Evolutionary conservation across 108 stramenopile species (phyloP).

Genomic region (Nannochloropsis gaditana): DNA sequence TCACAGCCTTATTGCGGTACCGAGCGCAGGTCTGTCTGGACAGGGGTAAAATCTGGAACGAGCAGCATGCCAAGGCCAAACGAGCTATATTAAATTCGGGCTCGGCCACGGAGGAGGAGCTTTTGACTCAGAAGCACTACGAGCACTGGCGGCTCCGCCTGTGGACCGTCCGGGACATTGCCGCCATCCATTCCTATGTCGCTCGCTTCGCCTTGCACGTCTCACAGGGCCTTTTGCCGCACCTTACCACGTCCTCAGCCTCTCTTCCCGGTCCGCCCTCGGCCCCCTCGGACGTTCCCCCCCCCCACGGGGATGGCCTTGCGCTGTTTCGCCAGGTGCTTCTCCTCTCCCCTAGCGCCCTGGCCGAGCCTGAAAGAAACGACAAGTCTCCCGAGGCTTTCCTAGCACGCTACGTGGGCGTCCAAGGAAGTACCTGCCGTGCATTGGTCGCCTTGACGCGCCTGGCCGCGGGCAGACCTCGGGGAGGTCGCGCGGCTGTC

Average conservation of each 20-base stretch:
- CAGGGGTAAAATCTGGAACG: background rate
- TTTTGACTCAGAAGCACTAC: background rate
- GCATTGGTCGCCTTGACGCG: background rate
- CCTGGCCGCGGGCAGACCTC: background rate
- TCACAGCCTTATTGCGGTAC: background rate
- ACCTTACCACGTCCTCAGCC: background rate
- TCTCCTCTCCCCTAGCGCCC: background rate
- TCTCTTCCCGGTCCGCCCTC: background rate
- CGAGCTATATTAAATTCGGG: background rate
- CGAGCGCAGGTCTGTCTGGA: background rate
- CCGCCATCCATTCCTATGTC: background rate
- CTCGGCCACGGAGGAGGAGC: background rate
- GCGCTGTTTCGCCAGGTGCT: background rate
- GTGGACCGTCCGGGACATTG: background rate
- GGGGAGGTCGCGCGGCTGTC: background rate
- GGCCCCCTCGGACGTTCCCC: background rate
- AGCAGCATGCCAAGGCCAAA: background rate
- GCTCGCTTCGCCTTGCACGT: background rate
- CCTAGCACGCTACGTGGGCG: background rate
- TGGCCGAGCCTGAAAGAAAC: background rate
- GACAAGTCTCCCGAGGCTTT: constrained; percentile 19
- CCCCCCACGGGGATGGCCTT: background rate
- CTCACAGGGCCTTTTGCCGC: background rate
- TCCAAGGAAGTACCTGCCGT: background rate
- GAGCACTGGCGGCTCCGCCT: background rate